Evolutionary conservation across 345 rosid genomes (phyloP).

Genomic region (Ceriops decandra): DNA sequence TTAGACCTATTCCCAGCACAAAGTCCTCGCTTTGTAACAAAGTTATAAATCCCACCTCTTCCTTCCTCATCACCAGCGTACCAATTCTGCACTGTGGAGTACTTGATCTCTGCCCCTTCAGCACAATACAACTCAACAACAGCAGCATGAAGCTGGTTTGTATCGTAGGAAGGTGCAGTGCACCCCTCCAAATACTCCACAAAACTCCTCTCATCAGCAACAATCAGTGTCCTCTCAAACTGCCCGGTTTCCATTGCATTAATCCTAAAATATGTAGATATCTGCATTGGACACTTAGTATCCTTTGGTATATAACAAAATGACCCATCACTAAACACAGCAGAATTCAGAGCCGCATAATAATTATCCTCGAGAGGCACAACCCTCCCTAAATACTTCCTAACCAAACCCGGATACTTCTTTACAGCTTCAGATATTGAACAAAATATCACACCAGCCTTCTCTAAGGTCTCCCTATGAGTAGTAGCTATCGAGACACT

Average conservation of each 20-base stretch:
- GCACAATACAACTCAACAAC: slow-evolving; percentile 89
- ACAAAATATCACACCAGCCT: slow-evolving; percentile 85
- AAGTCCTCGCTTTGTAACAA: slow-evolving; percentile 87
- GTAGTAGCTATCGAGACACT: slow-evolving; percentile 89
- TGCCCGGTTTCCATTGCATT: slow-evolving; percentile 92
- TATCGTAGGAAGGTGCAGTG: slow-evolving; percentile 88
- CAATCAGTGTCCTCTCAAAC: slow-evolving; percentile 95
- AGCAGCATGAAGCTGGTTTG: slow-evolving; percentile 92
- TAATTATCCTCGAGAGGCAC: slow-evolving; percentile 88
- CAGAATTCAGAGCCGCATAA: slow-evolving; percentile 75
- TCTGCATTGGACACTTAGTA: slow-evolving; percentile 84
- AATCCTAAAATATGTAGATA: slow-evolving; percentile 86
- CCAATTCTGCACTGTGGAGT: slow-evolving; percentile 98
- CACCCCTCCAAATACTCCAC: slow-evolving; percentile 98
- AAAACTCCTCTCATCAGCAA: slow-evolving; percentile 83
- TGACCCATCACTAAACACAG: slow-evolving; percentile 92
- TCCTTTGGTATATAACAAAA: slow-evolving; percentile 79
- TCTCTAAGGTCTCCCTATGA: slow-evolving; percentile 63
- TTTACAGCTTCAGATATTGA: slow-evolving; percentile 83
- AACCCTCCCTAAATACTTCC: slow-evolving; percentile 79
- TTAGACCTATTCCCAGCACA: slow-evolving; percentile 80
- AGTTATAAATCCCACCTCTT: slow-evolving; percentile 84
- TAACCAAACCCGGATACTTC: slow-evolving; percentile 72
- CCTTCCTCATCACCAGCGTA: slow-evolving; percentile 91
- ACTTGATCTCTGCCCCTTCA: slow-evolving; percentile 76